Evolutionary conservation across 495 filamentous ascomycete species (phyloP).

Genomic region (Tirmania nivea): DNA sequence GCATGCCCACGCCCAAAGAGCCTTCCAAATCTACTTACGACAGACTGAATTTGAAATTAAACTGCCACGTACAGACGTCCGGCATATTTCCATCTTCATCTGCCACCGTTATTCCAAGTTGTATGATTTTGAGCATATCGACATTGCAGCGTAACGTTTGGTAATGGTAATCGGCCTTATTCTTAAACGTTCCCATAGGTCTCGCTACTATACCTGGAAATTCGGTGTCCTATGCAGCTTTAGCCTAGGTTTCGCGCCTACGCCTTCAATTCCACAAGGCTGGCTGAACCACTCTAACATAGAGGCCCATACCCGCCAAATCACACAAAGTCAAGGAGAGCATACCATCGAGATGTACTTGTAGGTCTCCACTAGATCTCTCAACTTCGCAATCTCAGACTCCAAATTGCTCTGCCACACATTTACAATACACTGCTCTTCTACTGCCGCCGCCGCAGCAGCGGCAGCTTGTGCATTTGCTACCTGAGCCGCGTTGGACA

Average conservation of each 20-base stretch:
- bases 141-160: conserved; percentile 94
- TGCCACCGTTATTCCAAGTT: conserved; percentile 85
- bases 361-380: conserved; percentile 66
- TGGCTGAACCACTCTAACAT: background rate
- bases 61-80: conserved; percentile 80
- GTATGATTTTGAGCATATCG: conserved; percentile 88
- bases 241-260: background rate
- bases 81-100: conserved; percentile 63
- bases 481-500: conserved; percentile 26
- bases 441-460: conserved; percentile 24
- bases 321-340: conserved; percentile 1
- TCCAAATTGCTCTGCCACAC: conserved; percentile 82
- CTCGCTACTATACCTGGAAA: conserved; percentile 91
- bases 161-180: conserved; percentile 95
- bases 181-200: conserved; percentile 79
- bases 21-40: conserved; percentile 10
- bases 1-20: background rate
- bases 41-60: conserved; percentile 93
- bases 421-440: conserved; percentile 43
- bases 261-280: background rate
- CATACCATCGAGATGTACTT: conserved; percentile 90
- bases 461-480: conserved; percentile 17
- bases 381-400: conserved; percentile 66
- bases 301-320: conserved; percentile 4
- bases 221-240: conserved; percentile 58